Percentiles rank a stretch among this genome's conserved stretches.
phyloP scores from a whole-genome alignment of 2,329 filamentous ascomycete species.

The Fusarium sp. region DNA sequence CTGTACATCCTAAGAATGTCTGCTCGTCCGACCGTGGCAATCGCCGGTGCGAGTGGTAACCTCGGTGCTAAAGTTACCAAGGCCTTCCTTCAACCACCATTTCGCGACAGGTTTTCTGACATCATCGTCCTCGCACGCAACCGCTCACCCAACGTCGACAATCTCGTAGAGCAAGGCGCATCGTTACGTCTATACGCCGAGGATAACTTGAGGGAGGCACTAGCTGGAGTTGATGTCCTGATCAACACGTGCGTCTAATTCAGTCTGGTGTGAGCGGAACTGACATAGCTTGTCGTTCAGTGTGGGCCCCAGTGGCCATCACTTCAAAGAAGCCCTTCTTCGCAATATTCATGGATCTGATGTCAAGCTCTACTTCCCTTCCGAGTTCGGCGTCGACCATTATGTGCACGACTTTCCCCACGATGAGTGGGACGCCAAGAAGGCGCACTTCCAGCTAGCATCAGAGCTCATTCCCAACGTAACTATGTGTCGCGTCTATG shows the following conservation, averaged over 20 bases:
- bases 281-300: not conserved
- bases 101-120: constrained; percentile 7
- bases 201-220: not conserved
- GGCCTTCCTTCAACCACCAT: constrained; percentile 6
- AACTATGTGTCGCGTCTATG: constrained; percentile 1
- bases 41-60: constrained; percentile 7
- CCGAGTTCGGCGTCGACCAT: constrained; percentile 9
- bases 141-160: not conserved
- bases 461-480: constrained; percentile 1
- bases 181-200: not conserved
- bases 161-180: not conserved
- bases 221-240: not conserved
- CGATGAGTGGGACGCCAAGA: constrained; percentile 12
- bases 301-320: constrained; percentile 1
- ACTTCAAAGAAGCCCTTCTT: constrained; percentile 14
- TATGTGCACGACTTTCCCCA: constrained; percentile 9
- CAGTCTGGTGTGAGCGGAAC: not conserved
- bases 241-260: constrained; percentile 6
- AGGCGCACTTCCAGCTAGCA: constrained; percentile 9
- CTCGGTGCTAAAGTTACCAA: constrained; percentile 4
- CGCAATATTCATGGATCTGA: not conserved
- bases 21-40: constrained; percentile 8
- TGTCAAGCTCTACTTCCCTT: constrained; percentile 7
- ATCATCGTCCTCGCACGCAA: constrained; percentile 5
- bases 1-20: not conserved